Evolutionary conservation across 2,329 filamentous ascomycete genomes (phyloP), one percentile per base, ranked within the genome.

Genomic region (Fusarium pseudocircinatum): DNA sequence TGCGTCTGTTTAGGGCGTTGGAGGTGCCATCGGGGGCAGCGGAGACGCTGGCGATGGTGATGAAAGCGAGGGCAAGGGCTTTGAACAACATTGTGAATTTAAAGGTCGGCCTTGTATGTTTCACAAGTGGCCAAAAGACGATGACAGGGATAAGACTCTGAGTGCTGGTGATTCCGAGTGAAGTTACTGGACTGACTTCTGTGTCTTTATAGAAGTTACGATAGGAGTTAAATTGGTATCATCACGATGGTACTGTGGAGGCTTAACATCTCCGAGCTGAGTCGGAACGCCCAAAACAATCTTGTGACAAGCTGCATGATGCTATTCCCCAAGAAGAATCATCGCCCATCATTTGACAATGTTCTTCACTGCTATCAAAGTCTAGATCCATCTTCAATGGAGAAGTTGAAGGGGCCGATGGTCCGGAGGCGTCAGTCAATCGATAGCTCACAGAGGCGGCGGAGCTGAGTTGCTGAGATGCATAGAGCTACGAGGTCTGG

Each of bases 331-430:
- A 53, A 26, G 0, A 12, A 26, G 14, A 20, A 36, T 16, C 26
- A 28, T 28, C 26, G 26, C 10, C 13, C 13, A 14, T 15, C 18
- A 1, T 8, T 16, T 9, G 4, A 4, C 3, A 6, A 4, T 12
- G 4, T 5, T 26, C 0, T 8, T 13, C 4, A 26, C 14, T 22
- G 10, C 7, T 5, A 28, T n/a, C 13, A 0, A 12, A n/a, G 24
- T 18, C 34, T 13, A 28, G 24, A 13, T 4, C 3, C 32, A 10
- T 28, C 13, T 0, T 9, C 20, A 13, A 16, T 18, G 14, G 13
- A 16, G 5, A 8, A 28, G 20, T 10, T 28, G 14, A 28, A n/a
- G 34, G 3, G 7, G 24, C 24, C 34, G 20, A 53, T 5, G 14
- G 24, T 39, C 34, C 34, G 24, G 24, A 28, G 50, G 34, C 24